These are phyloP conservation scores for Spiraea crenata DNA, from an alignment of 331 rosid species.

Conservation along the genomic window DNA sequence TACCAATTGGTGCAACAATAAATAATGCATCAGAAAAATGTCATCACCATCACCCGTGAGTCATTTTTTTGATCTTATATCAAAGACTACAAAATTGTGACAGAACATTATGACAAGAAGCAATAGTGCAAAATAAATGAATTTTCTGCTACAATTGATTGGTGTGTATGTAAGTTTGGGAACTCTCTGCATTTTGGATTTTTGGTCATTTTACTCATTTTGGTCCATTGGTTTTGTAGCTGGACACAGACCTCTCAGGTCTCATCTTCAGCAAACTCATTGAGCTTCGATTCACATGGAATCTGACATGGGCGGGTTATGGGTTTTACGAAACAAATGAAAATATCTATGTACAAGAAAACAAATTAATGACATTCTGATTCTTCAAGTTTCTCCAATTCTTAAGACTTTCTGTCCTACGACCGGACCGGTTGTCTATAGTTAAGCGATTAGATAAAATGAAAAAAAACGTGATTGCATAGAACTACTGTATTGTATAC, in stretches of 20 bases:
- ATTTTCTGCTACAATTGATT: neutral
- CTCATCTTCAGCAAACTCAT: slow-evolving; percentile 41
- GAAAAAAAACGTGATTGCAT: too few relatives aligned
- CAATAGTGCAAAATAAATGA: neutral
- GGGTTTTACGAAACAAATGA: slow-evolving; percentile 38
- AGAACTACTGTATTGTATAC: too few relatives aligned
- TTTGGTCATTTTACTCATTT: slow-evolving; percentile 16
- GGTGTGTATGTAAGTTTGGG: neutral
- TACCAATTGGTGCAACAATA: neutral
- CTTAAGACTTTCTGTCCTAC: too few relatives aligned
- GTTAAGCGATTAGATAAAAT: too few relatives aligned
- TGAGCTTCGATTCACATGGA: slow-evolving; percentile 52
- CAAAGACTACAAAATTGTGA: slow-evolving; percentile 8
- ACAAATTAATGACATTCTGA: slow-evolving; percentile 20
- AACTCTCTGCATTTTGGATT: slow-evolving; percentile 10
- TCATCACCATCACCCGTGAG: slow-evolving; percentile 6
- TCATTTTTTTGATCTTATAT: neutral
- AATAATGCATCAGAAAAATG: neutral
- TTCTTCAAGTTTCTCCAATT: too few relatives aligned
- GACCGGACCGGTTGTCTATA: too few relatives aligned
- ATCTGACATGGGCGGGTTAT: slow-evolving; percentile 58
- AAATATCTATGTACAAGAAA: slow-evolving; percentile 17
- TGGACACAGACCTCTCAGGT: slow-evolving; percentile 35
- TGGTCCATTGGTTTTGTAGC: slow-evolving; percentile 47
- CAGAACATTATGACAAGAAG: slow-evolving; percentile 14